A percentile compares a stretch with the other conserved stretches of the same genome.
Evolutionary conservation across 1,284 basidiomycete species (phyloP).

Genomic region (Cryptococcus sp.): DNA sequence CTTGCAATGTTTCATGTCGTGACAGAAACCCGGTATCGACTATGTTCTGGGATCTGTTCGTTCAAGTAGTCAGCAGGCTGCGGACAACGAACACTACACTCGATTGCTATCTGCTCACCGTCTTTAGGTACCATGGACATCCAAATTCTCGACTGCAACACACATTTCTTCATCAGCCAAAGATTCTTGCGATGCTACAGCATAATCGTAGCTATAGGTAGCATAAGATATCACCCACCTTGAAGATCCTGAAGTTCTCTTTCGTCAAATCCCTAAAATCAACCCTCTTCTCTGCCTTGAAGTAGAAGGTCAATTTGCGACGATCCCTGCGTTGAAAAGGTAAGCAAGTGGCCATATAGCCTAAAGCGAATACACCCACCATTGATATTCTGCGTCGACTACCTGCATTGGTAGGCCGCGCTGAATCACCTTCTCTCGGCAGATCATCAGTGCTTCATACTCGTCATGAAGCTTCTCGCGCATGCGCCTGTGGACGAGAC

Average conservation of each 20-base stretch:
- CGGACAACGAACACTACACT: too few species aligned
- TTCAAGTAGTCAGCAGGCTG: too few species aligned
- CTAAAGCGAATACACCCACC: conserved; percentile 58
- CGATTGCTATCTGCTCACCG: conserved; percentile 18
- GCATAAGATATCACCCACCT: conserved; percentile 18
- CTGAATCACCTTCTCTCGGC: conserved; percentile 84
- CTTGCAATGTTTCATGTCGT: too few species aligned
- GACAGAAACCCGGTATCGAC: too few species aligned
- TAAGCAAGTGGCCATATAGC: conserved; percentile 2
- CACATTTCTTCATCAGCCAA: conserved; percentile 4
- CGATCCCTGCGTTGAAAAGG: conserved; percentile 68
- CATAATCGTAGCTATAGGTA: background rate
- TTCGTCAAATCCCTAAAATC: conserved; percentile 86
- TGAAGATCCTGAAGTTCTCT: conserved; percentile 52
- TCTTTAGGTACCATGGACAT: conserved; percentile 50
- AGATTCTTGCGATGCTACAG: background rate
- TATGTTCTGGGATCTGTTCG: too few species aligned
- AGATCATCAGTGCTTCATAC: conserved; percentile 84
- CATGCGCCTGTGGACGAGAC: conserved; percentile 61
- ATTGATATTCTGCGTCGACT: conserved; percentile 96
- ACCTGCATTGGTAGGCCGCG: conserved; percentile 97
- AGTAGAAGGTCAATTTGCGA: conserved; percentile 97
- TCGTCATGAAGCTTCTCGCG: conserved; percentile 85
- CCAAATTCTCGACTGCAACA: conserved; percentile 43
- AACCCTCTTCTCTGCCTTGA: conserved; percentile 90